Evolutionary conservation across 805 yeast genomes (phyloP).

Genomic region (Wickerhamomyces alni): DNA sequence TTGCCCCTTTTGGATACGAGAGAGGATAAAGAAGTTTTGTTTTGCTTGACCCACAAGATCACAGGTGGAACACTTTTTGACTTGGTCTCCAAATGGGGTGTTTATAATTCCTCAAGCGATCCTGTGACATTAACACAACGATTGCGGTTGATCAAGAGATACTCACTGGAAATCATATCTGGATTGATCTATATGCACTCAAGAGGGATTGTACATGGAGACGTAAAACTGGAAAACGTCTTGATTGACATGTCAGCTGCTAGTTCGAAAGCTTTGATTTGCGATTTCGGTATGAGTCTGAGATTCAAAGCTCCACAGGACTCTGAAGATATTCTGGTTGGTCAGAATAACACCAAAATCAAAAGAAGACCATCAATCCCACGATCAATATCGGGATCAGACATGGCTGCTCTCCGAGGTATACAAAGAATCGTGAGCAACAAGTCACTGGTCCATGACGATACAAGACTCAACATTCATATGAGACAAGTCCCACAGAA

Average conservation of each 20-base stretch:
- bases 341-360: conserved; percentile 12
- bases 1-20: conserved; percentile 56
- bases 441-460: conserved; percentile 27
- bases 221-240: conserved; percentile 69
- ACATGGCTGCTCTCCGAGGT: conserved; percentile 8
- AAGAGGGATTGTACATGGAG: conserved; percentile 66
- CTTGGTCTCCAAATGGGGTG: conserved; percentile 63
- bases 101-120: conserved; percentile 24
- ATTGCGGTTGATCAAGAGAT: conserved; percentile 27
- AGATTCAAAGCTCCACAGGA: conserved; percentile 13
- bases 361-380: conserved; percentile 27
- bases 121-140: conserved; percentile 29
- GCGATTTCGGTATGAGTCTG: conserved; percentile 87
- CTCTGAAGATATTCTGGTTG: conserved; percentile 23
- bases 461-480: conserved; percentile 11
- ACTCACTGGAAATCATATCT: conserved; percentile 46
- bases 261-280: conserved; percentile 42
- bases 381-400: conserved; percentile 26
- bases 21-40: conserved; percentile 57
- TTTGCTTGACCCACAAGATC: conserved; percentile 64
- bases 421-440: conserved; percentile 22
- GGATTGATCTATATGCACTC: conserved; percentile 62
- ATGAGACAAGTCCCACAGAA: conserved; percentile 1
- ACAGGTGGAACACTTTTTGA: conserved; percentile 81
- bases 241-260: conserved; percentile 44